A percentile compares a stretch with the other conserved stretches of the same genome.
Evolutionary conservation across 345 rosid genomes (phyloP).

Genomic region (Hibiscus tridactylites): DNA sequence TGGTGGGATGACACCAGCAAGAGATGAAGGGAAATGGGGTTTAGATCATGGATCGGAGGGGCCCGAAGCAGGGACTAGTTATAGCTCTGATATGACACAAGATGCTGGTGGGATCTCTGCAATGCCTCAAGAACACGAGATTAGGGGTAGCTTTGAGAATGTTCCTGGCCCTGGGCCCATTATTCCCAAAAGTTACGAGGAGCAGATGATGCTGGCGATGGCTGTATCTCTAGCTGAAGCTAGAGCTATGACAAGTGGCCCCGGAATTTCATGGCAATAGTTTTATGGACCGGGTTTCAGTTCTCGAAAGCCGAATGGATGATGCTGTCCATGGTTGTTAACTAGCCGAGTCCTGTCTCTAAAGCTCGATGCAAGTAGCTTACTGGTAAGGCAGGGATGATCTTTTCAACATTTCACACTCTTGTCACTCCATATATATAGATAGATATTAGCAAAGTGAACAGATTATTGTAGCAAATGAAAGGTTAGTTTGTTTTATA

Average conservation of each 20-base stretch:
- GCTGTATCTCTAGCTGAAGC: slow-evolving; percentile 94
- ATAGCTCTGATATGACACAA: slow-evolving; percentile 53
- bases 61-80: slow-evolving; percentile 71
- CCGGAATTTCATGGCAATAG: slow-evolving; percentile 67
- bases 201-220: slow-evolving; percentile 97
- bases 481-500: slow-evolving; percentile 21
- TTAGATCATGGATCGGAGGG: slow-evolving; percentile 43
- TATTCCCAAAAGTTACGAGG: slow-evolving; percentile 85
- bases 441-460: slow-evolving; percentile 13
- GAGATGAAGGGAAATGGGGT: slow-evolving; percentile 47
- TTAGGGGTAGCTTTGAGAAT: slow-evolving; percentile 25
- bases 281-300: slow-evolving; percentile 7
- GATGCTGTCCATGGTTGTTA: slow-evolving; percentile 12
- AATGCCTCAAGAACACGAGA: slow-evolving; percentile 30
- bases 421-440: slow-evolving; percentile 8
- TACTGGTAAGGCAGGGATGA: slow-evolving; percentile 18
- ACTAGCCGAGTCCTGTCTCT: slow-evolving; percentile 12
- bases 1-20: slow-evolving; percentile 18
- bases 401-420: slow-evolving; percentile 8
- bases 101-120: slow-evolving; percentile 34
- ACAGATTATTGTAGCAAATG: slow-evolving; percentile 21
- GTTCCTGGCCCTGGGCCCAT: slow-evolving; percentile 33
- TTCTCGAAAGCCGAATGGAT: neutral
- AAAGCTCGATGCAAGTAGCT: slow-evolving; percentile 1
- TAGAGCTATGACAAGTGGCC: slow-evolving; percentile 43